Evolutionary conservation across 176 grass and related monocot species (phyloP).

Genomic region (Cenchrus purpureus): DNA sequence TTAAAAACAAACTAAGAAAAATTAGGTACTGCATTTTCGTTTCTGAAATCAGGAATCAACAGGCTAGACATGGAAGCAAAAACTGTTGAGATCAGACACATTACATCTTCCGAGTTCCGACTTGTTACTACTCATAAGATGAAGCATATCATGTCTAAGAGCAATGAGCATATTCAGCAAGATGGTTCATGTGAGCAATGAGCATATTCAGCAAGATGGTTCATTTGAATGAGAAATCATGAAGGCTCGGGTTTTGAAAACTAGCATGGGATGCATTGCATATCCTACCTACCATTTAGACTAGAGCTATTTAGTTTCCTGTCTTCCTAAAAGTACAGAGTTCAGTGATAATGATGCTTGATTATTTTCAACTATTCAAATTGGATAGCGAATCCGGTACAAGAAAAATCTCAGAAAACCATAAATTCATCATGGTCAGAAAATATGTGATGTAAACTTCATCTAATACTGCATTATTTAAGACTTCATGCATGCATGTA

Average conservation of each 20-base stretch:
- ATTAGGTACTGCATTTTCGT: conserved; percentile 19
- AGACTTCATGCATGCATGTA: background rate
- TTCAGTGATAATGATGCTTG: background rate
- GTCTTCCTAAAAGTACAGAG: conserved; percentile 2
- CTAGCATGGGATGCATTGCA: background rate
- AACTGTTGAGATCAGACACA: background rate
- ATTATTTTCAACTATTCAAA: conserved; percentile 8
- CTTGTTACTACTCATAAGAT: background rate
- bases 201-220: conserved; percentile 23
- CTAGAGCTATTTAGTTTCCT: background rate
- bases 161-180: conserved; percentile 13
- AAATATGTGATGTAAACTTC: background rate
- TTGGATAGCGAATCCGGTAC: background rate
- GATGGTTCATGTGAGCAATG: conserved; percentile 3
- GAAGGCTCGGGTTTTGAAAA: background rate
- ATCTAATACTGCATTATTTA: background rate
- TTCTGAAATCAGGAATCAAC: conserved; percentile 24
- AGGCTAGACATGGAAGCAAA: background rate
- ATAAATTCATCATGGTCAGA: background rate
- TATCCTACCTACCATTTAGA: background rate
- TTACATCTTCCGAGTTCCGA: background rate
- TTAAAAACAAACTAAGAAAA: conserved; percentile 14
- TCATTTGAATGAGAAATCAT: conserved; percentile 16
- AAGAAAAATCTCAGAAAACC: background rate
- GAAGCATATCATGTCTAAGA: conserved; percentile 9